A percentile compares a stretch with the other conserved stretches of the same genome.
Conservation (phyloP, 2,329 filamentous ascomycete species). For the Xylariaceae sp. region DNA sequence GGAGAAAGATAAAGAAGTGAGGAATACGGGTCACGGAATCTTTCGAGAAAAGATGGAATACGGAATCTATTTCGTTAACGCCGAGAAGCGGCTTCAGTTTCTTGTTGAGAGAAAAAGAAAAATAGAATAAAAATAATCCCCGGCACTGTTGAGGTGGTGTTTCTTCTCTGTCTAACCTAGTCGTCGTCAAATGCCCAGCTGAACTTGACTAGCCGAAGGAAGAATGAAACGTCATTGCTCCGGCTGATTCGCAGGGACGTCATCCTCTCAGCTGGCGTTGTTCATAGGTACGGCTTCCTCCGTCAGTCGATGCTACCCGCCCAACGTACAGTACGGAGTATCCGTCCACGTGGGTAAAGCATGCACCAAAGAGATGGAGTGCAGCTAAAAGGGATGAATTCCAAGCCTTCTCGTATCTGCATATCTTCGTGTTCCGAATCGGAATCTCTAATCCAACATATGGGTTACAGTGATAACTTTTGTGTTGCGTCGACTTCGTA, state of each 20-base stretch:
- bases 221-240: conserved; percentile 1
- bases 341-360: no score
- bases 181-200: conserved; percentile 5
- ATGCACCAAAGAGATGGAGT: background rate
- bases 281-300: background rate
- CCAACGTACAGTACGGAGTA: background rate
- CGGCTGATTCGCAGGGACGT: conserved; percentile 5
- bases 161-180: background rate
- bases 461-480: background rate
- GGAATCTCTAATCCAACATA: background rate
- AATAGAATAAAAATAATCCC: no score
- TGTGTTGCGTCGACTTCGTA: no score
- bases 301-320: no score
- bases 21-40: no score
- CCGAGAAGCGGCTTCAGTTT: background rate
- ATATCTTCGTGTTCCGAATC: background rate
- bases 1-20: no score
- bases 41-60: background rate
- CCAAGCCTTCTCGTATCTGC: background rate
- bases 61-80: background rate
- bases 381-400: background rate
- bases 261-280: conserved; percentile 1
- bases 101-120: background rate
- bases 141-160: no score
- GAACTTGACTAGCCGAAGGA: background rate